Evolutionary conservation across 2,329 filamentous ascomycete species (phyloP), one percentile per base, ranked within the genome.

Genomic region (Phialophora verrucosa): DNA sequence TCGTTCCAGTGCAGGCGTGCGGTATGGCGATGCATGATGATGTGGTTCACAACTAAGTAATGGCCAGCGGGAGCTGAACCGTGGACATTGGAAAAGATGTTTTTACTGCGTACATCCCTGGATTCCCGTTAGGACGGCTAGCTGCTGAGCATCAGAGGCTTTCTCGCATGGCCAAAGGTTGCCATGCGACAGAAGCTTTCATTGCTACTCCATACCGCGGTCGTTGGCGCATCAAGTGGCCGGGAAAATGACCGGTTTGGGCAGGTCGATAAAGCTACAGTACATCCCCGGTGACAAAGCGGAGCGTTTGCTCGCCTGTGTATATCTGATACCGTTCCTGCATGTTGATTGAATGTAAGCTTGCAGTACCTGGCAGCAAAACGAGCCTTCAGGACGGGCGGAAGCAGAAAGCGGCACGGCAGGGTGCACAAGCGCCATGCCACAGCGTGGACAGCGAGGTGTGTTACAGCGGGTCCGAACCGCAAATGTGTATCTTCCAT

Each of bases 321-420:
- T 70, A 70, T 60, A 64, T 66, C 61, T 70, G 68, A 70, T 65
- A 70, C 68, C 68, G 68, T 70, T 70, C 68, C 68, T 70, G 68
- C 68, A 68, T 60, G 32, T n/a, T 59, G 62, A 17, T 27, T 58
- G 58, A 47, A 42, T 35, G 50, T 31, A 29, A 20, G 25, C 49
- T n/a, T 51, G 38, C 47, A 49, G 62, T 67, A 38, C 64, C 64
- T 69, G 66, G 64, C 64, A 67, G 63, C 20, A 62, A 14, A 62
- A 50, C 62, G 27, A 60, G 54, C 58, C 38, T 47, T 59, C 35
- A 59, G 31, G 38, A 27, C 67, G 64, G 62, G 62, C 64, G 67
- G 67, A 69, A 65, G 67, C 64, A 65, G 61, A 65, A 63, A 55
- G 64, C 67, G 67, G 67, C 64, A 65, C 67, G 67, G 67, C 55